These are phyloP conservation scores for Huntiella savannae DNA, from an alignment of 2,329 filamentous ascomycete species.

Conservation along the genomic window DNA sequence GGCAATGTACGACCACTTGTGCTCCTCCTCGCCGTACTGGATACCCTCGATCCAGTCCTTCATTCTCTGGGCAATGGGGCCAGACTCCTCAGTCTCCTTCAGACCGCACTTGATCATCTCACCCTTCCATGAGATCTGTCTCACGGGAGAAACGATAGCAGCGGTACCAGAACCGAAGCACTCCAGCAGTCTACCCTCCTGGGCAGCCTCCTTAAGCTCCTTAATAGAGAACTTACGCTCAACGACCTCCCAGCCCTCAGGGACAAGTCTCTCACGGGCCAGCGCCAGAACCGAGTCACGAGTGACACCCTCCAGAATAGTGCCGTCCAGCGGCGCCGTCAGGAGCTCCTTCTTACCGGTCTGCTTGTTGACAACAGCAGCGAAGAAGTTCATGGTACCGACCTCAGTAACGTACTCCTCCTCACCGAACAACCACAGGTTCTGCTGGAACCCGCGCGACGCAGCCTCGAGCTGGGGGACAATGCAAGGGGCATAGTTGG, in stretches of 20 bases:
- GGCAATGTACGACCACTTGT: conserved; percentile 62
- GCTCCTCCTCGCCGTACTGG: conserved; percentile 85
- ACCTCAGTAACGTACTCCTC: conserved; percentile 95
- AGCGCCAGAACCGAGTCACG: conserved; percentile 78
- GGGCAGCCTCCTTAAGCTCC: conserved; percentile 61
- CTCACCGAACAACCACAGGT: conserved; percentile 91
- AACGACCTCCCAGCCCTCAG: conserved; percentile 70
- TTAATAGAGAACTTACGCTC: conserved; percentile 89
- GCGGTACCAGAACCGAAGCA: conserved; percentile 89
- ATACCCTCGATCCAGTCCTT: conserved; percentile 93
- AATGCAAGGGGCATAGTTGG: conserved; percentile 98
- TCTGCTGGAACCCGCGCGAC: conserved; percentile 87
- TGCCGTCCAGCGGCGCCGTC: conserved; percentile 91
- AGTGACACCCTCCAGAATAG: conserved; percentile 88
- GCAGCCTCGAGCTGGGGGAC: conserved; percentile 88
- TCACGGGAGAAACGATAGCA: conserved; percentile 78
- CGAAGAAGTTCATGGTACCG: conserved; percentile 97
- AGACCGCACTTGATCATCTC: conserved; percentile 68
- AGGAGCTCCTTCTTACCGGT: conserved; percentile 82
- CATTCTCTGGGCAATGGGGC: conserved; percentile 68
- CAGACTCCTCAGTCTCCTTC: conserved; percentile 63
- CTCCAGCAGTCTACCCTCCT: conserved; percentile 74
- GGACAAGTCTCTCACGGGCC: conserved; percentile 62
- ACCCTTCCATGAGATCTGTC: conserved; percentile 77
- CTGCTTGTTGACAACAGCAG: conserved; percentile 64